Evolutionary conservation across 768 basidiomycete genomes (phyloP).

Genomic region (Vishniacozyma victoriae): DNA sequence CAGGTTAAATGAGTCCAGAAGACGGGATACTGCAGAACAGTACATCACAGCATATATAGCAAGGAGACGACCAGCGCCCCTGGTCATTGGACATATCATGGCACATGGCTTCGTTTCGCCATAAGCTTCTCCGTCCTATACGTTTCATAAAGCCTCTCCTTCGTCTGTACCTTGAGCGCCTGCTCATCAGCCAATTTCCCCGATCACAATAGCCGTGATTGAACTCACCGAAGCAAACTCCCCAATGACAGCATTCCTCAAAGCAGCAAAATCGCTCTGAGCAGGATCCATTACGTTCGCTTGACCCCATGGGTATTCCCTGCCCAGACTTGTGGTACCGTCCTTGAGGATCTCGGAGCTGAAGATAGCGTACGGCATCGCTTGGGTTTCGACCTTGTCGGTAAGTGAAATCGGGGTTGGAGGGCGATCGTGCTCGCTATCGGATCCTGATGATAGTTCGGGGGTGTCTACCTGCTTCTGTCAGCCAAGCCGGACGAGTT

Average conservation of each 20-base stretch:
- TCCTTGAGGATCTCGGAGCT: slow-evolving; percentile 3
- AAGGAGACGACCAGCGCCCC: no score
- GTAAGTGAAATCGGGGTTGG: slow-evolving; percentile 3
- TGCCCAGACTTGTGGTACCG: slow-evolving; percentile 66
- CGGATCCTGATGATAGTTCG: background rate
- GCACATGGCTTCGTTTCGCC: slow-evolving; percentile 10
- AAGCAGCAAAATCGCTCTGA: slow-evolving; percentile 80
- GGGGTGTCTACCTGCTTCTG: background rate
- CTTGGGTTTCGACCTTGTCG: background rate
- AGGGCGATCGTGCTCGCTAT: background rate
- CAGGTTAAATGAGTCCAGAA: no score
- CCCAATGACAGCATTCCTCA: slow-evolving; percentile 75
- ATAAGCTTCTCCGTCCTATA: slow-evolving; percentile 35
- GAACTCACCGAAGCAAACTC: slow-evolving; percentile 72
- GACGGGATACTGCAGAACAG: no score
- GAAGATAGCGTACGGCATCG: slow-evolving; percentile 15
- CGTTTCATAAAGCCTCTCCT: slow-evolving; percentile 61
- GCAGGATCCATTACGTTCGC: slow-evolving; percentile 77
- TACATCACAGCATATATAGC: no score
- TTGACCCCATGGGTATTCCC: slow-evolving; percentile 82
- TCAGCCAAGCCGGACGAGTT: background rate
- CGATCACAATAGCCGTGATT: background rate
- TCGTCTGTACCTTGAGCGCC: slow-evolving; percentile 75
- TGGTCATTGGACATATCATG: no score
- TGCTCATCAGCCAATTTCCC: slow-evolving; percentile 39